A percentile compares a stretch with the other conserved stretches of the same genome.
These are phyloP conservation scores for Trichoderma aggressivum DNA, from an alignment of 2,329 filamentous ascomycete genomes.

Conservation along the genomic window DNA sequence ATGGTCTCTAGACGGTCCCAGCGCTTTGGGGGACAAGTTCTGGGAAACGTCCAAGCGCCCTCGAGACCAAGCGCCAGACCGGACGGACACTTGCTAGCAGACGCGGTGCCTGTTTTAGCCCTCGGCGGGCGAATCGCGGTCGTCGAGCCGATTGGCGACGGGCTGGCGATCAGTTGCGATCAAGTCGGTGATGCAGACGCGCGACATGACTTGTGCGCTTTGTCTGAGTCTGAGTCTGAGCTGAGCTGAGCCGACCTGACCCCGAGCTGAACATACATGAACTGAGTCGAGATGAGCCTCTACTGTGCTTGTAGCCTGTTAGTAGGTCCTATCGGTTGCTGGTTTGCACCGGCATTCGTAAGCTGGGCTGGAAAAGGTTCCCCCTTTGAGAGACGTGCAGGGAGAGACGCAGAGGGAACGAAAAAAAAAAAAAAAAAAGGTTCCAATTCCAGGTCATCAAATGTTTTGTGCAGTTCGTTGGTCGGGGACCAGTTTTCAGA, in stretches of 20 bases:
- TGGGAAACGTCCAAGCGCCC: slow-evolving; percentile 5
- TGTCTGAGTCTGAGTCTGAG: not conserved
- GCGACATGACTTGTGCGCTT: not conserved
- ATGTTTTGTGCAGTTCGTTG: not conserved
- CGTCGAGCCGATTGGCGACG: slow-evolving; percentile 17
- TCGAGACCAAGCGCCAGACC: slow-evolving; percentile 7
- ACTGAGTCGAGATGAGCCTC: not conserved
- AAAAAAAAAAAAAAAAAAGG: too few species aligned
- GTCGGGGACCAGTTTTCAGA: not conserved
- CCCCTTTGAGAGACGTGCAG: not conserved
- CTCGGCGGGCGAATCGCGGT: slow-evolving; percentile 9
- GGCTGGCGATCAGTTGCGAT: slow-evolving; percentile 16
- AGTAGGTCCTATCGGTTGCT: too few species aligned
- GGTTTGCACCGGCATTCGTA: not conserved
- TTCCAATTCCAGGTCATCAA: too few species aligned
- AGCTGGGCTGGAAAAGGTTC: not conserved
- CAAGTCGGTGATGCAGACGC: not conserved
- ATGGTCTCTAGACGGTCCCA: slow-evolving; percentile 11
- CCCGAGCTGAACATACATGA: not conserved
- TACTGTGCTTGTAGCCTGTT: too few species aligned
- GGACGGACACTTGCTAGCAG: slow-evolving; percentile 1
- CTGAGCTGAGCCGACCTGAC: not conserved
- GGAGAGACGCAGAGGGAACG: not conserved
- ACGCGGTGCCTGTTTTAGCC: slow-evolving; percentile 9
- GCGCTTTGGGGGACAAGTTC: not conserved